phyloP scores from a whole-genome alignment of 768 basidiomycete species.

The Psilocybe azurescens region DNA sequence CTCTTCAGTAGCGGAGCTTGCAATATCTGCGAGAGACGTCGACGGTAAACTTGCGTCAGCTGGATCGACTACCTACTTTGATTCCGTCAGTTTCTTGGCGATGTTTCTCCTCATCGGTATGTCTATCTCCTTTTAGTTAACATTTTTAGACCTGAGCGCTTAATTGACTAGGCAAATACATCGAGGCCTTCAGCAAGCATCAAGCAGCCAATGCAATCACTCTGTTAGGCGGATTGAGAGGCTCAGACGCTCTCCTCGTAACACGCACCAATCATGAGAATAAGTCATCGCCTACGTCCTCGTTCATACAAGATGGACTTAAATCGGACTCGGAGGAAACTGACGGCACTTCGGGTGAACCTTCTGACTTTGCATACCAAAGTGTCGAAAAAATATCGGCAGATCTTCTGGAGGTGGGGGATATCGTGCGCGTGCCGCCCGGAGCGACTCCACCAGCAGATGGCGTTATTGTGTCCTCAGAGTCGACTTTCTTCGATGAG shows the following conservation, averaged over 20 bases:
- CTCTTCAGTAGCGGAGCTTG: slow-evolving; percentile 73
- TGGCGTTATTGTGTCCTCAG: slow-evolving; percentile 60
- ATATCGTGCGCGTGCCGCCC: slow-evolving; percentile 71
- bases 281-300: slow-evolving; percentile 32
- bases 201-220: slow-evolving; percentile 78
- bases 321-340: slow-evolving; percentile 20
- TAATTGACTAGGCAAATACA: slow-evolving; percentile 52
- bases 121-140: neutral
- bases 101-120: slow-evolving; percentile 78
- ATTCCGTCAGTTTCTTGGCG: slow-evolving; percentile 80
- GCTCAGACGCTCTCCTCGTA: slow-evolving; percentile 61
- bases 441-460: slow-evolving; percentile 83
- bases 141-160: neutral
- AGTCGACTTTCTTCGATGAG: slow-evolving; percentile 69
- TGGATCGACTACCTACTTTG: slow-evolving; percentile 78
- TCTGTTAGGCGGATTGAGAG: slow-evolving; percentile 67
- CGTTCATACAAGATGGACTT: neutral
- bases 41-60: slow-evolving; percentile 33
- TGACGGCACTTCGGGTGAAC: slow-evolving; percentile 17
- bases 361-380: neutral
- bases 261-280: slow-evolving; percentile 22
- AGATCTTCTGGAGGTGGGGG: slow-evolving; percentile 79
- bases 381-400: slow-evolving; percentile 49
- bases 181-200: slow-evolving; percentile 71
- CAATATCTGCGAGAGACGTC: slow-evolving; percentile 53